These are phyloP conservation scores for Xylaria telfairii DNA, from an alignment of 495 filamentous ascomycete genomes.

Conservation along the genomic window DNA sequence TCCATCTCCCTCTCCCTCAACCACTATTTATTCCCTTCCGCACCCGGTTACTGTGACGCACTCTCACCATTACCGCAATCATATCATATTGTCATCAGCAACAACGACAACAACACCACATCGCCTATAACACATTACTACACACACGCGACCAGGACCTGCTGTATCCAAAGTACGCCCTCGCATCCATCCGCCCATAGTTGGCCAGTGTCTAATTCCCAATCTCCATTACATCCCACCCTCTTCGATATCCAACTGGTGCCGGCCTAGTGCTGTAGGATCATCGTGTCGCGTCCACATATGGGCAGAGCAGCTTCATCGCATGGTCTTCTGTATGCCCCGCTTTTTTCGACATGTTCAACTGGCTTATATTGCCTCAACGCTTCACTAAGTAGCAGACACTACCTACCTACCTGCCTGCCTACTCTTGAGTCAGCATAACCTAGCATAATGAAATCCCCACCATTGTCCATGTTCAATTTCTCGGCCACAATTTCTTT, in stretches of 20 bases:
- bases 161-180: not conserved
- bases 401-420: too few species aligned
- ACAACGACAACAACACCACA: conserved; percentile 5
- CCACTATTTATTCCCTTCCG: not conserved
- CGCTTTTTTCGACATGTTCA: conserved; percentile 19
- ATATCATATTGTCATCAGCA: conserved; percentile 16
- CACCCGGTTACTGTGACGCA: not conserved
- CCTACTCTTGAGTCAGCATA: too few species aligned
- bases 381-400: not conserved
- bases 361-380: conserved; percentile 20
- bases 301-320: conserved; percentile 10
- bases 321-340: conserved; percentile 11
- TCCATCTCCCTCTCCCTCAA: not conserved
- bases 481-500: not conserved
- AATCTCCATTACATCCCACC: not conserved
- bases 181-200: not conserved
- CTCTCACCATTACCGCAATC: not conserved
- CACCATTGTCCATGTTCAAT: not conserved
- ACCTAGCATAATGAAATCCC: not conserved
- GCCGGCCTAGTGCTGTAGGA: not conserved
- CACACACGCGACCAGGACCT: not conserved
- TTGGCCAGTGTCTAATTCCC: not conserved
- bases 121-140: conserved; percentile 3
- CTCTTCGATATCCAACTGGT: not conserved
- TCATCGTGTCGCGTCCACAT: conserved; percentile 1